Conservation (phyloP, 768 basidiomycete genomes). For the Rhodotorula taiwanensis region DNA sequence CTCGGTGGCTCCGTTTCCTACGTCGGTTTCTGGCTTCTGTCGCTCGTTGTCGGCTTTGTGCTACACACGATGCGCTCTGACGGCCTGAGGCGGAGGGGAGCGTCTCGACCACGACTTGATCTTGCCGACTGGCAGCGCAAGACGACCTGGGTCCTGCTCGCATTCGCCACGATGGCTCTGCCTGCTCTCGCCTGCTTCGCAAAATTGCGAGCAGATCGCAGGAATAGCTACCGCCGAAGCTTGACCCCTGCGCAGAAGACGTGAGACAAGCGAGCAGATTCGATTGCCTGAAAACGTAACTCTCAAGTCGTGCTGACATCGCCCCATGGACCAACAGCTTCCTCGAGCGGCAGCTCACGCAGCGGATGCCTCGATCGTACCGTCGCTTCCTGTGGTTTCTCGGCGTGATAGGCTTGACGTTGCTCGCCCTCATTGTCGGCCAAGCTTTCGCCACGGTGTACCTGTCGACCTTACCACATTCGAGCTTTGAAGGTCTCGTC, state of each 20-base stretch:
- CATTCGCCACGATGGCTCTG: constrained; percentile 38
- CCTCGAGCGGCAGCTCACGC: constrained; percentile 43
- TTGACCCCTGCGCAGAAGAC: constrained; percentile 44
- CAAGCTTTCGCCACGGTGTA: constrained; percentile 70
- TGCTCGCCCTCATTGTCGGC: constrained; percentile 62
- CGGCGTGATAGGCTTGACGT: constrained; percentile 46
- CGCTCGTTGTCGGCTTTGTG: constrained; percentile 37
- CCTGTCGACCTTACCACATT: constrained; percentile 86
- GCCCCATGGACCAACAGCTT: constrained; percentile 36
- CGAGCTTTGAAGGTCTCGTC: constrained; percentile 54
- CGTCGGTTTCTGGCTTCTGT: constrained; percentile 43
- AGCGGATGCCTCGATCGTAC: constrained; percentile 47
- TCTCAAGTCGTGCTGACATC: too few species aligned
- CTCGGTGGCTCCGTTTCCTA: constrained; percentile 47
- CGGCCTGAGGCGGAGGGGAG: constrained; percentile 29
- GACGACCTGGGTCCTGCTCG: constrained; percentile 39
- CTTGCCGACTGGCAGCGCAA: constrained; percentile 42
- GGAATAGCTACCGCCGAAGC: constrained; percentile 46
- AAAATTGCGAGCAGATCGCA: constrained; percentile 46
- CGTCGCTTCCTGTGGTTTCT: constrained; percentile 50
- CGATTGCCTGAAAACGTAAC: too few species aligned
- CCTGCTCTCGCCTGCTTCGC: constrained; percentile 44
- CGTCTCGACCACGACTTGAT: background rate
- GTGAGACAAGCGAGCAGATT: constrained; percentile 32
- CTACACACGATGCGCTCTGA: constrained; percentile 39